phyloP scores from a whole-genome alignment of 106 monocot genomes.

The Iris macrosiphon region DNA sequence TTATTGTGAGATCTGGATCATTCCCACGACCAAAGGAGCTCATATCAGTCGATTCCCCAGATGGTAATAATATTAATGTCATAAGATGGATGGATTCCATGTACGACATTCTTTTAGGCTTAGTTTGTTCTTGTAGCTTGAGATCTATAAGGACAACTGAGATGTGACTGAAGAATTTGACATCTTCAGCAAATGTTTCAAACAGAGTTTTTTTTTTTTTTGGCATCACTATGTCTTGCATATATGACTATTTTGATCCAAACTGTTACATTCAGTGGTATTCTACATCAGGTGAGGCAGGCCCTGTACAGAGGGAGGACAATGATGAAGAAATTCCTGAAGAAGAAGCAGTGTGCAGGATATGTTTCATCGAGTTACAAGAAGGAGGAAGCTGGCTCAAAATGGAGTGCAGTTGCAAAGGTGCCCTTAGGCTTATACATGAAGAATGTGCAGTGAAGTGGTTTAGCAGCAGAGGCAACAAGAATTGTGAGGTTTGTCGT shows the following conservation, averaged over 20 bases:
- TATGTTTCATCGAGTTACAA: slow-evolving; percentile 26
- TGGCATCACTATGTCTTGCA: no score
- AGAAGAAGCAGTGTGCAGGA: slow-evolving; percentile 42
- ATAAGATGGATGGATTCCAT: no score
- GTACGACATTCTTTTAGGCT: no score
- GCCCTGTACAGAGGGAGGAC: slow-evolving; percentile 11
- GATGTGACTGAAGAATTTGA: no score
- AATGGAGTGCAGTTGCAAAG: slow-evolving; percentile 57
- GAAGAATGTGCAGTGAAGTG: slow-evolving; percentile 54
- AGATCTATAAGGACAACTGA: no score
- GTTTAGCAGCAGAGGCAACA: slow-evolving; percentile 51
- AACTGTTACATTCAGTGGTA: neutral
- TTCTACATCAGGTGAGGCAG: slow-evolving; percentile 12
- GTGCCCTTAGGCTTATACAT: slow-evolving; percentile 40
- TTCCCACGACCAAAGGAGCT: slow-evolving; percentile 12
- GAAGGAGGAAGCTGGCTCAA: slow-evolving; percentile 51
- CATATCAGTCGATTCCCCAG: neutral
- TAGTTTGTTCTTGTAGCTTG: no score
- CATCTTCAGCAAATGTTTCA: no score
- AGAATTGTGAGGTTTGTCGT: slow-evolving; percentile 39
- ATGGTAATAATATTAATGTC: slow-evolving; percentile 12
- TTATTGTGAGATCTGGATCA: slow-evolving; percentile 34
- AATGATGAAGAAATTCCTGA: slow-evolving; percentile 53
- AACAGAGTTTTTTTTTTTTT: no score
- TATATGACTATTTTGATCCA: no score